Evolutionary conservation across 2,329 filamentous ascomycete species (phyloP), one percentile per base, ranked within the genome.

Genomic region (Aspergillus sp.): DNA sequence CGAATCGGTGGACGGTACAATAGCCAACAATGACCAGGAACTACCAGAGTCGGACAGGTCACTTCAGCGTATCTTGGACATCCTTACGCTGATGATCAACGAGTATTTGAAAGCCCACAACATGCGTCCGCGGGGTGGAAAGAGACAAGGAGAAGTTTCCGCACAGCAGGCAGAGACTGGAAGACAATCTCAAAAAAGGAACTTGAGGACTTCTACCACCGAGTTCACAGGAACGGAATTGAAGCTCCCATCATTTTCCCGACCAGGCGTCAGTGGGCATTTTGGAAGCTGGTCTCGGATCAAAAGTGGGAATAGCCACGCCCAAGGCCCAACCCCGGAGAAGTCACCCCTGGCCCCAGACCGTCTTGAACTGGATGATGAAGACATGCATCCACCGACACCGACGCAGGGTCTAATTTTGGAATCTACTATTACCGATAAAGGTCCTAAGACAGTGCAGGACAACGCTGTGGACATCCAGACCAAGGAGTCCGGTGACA

Each of bases 101-200:
- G 86, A 91, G 59, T 97, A 96, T 73, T 75, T 98, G 6, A 85
- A 84, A 55, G 86, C 86, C 27, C 82, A 95, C 66, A 81, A 89
- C 60, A 88, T 93, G 64, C 80, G 82, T 4, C 87, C 89, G 9
- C 80, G 73, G 60, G 44, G 60, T 51, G 48, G 61, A 51, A 67
- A 65, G 45, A 60, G 66, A 41, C 66, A 59, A 50, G 52, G 43
- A 48, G 60, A 59, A 12, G 24, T 4, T 19, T 21, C 31, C 3
- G 31, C 12, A 6, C 23, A 39, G 19, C 40, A 39, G 5, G 17
- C 1, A 21, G 40, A 46, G 21, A 31, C 21, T 33, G 6, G 15
- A 27, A n/a, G 14, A 7, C 8, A 24, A 3, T 15, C 17, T n/a
- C n/a, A 27, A n/a, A 37, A 5, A 27, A 9, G 19, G 3, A 6